phyloP scores from a whole-genome alignment of 371 early-diverging fungal genomes.

The Rhizopus delemar region DNA sequence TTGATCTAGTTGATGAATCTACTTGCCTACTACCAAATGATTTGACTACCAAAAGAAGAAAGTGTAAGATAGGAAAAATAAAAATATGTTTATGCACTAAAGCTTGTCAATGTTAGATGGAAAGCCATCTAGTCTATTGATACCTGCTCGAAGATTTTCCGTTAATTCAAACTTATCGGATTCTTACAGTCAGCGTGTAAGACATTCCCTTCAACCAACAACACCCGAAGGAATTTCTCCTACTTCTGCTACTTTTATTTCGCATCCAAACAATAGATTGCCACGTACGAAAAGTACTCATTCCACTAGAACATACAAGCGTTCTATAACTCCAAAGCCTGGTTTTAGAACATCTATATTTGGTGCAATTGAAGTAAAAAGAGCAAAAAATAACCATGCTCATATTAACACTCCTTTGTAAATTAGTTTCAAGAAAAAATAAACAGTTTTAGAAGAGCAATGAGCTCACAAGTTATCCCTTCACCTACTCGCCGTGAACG shows the following conservation, averaged over 20 bases:
- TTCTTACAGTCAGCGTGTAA: constrained; percentile 26
- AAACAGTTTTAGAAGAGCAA: constrained; percentile 31
- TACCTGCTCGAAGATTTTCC: constrained; percentile 33
- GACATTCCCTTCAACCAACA: constrained; percentile 37
- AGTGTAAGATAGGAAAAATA: constrained; percentile 5
- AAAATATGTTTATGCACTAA: not conserved
- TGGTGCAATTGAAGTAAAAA: constrained; percentile 51
- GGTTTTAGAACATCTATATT: constrained; percentile 52
- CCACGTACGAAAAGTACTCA: constrained; percentile 1
- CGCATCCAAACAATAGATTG: constrained; percentile 1
- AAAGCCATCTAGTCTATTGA: constrained; percentile 28
- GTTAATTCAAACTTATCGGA: constrained; percentile 24
- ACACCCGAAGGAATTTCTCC: constrained; percentile 26
- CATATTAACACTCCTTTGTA: not conserved
- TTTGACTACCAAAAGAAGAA: not conserved
- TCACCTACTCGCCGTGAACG: constrained; percentile 8
- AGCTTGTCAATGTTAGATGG: not conserved
- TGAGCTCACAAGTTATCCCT: constrained; percentile 21
- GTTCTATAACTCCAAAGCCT: constrained; percentile 46
- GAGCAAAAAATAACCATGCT: not conserved
- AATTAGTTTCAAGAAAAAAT: constrained; percentile 44
- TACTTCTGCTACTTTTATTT: constrained; percentile 26
- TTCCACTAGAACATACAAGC: constrained; percentile 26
- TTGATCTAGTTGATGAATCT: constrained; percentile 5
- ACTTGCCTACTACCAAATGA: constrained; percentile 6